Evolutionary conservation across 352 stramenopile genomes (phyloP).

Genomic region (Globisporangium irregulare): DNA sequence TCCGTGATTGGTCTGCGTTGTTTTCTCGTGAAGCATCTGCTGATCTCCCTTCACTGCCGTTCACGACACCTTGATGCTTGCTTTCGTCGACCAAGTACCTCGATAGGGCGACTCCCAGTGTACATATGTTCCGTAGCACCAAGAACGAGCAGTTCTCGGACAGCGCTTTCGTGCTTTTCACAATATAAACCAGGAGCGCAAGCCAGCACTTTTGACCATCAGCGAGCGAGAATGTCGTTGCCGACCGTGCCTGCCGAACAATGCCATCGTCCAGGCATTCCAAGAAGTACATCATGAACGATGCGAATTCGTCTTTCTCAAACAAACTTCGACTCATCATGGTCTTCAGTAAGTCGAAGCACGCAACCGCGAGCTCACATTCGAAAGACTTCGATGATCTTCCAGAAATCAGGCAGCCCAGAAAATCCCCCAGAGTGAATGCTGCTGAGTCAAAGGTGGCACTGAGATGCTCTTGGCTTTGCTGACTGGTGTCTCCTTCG

Average conservation of each 20-base stretch:
- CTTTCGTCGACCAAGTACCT: slow-evolving; percentile 49
- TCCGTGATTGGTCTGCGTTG: slow-evolving; percentile 3
- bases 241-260: not conserved
- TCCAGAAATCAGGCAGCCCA: slow-evolving; percentile 20
- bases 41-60: not conserved
- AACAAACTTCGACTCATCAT: slow-evolving; percentile 41
- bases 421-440: slow-evolving; percentile 18
- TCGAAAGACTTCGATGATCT: slow-evolving; percentile 6
- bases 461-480: not conserved
- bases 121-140: slow-evolving; percentile 55
- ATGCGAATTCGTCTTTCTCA: slow-evolving; percentile 56
- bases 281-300: slow-evolving; percentile 61
- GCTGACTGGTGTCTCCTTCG: not conserved
- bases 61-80: slow-evolving; percentile 35
- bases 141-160: slow-evolving; percentile 42
- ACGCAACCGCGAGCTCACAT: slow-evolving; percentile 25
- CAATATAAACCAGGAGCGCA: slow-evolving; percentile 43
- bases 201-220: slow-evolving; percentile 65
- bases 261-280: slow-evolving; percentile 45
- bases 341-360: slow-evolving; percentile 39
- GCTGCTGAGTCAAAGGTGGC: not conserved
- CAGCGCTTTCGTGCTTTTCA: slow-evolving; percentile 45
- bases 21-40: not conserved
- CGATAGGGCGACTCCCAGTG: slow-evolving; percentile 45
- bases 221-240: slow-evolving; percentile 3